Evolutionary conservation across 352 stramenopile species (phyloP), one percentile per base, ranked within the genome.

Genomic region (Globisporangium spiculum): DNA sequence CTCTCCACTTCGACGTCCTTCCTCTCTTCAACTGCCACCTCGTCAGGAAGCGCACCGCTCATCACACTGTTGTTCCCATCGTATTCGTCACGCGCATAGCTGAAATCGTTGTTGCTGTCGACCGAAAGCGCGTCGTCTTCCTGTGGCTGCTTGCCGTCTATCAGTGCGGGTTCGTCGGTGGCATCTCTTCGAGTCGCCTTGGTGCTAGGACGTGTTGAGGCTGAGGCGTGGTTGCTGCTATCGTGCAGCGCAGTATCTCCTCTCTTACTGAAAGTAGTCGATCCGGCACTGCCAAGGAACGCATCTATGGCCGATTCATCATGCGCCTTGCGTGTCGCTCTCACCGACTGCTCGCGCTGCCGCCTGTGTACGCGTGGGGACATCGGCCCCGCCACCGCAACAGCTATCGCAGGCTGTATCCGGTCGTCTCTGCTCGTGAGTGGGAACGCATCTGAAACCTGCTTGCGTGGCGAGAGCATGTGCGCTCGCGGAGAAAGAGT

Each of bases 1-100:
- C 41, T 50, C 41, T 50, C 41, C 41, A 50, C 41, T 50, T 16
- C 41, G 16, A 9, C 41, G 41, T 50, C 63, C 10, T 32, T 66
- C 18, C 56, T 32, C 12, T 66, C 56, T 8, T 34, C 20, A 3
- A 7, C 9, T 46, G 38, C 38, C 26, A 44, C 16, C 9, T 20
- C 20, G 36, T 44, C 38, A 4, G 36, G 6, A 26, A 60, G 36
- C 53, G 27, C 10, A 10, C 41, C 22, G 14, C 48, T 53, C 16
- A n/a, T 46, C 38, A 36, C 38, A 18, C 10, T 61, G 20, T 66
- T 66, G 46, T 66, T 66, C 34, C 50, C 60, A 22, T 64, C 60
- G 7, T 48, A 14, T 7, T 44, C 20, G 27, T 10, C 26, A 46
- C 9, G 22, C 44, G 52, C 6, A 8, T 24, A 9, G 20, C 22